Evolutionary conservation across 305 asterid species (phyloP).

Genomic region (Solanum hybrid): DNA sequence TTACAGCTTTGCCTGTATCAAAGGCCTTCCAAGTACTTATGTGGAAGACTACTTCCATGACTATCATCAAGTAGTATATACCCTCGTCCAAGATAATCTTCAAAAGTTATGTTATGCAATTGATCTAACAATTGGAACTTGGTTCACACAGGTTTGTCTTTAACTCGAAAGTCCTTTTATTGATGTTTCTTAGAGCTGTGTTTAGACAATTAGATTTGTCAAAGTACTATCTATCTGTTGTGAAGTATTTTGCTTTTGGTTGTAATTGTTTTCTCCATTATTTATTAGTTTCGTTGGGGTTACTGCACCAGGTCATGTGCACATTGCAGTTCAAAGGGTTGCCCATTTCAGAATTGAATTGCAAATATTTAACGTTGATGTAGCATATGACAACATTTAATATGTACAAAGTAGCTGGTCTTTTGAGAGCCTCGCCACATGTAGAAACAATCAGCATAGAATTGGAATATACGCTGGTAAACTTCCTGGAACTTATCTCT

Average conservation of each 20-base stretch:
- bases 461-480: background rate
- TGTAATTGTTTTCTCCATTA: background rate
- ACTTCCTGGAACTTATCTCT: background rate
- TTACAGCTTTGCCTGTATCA: background rate
- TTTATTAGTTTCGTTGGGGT: background rate
- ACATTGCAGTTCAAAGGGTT: background rate
- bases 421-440: background rate
- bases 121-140: background rate
- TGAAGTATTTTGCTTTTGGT: background rate
- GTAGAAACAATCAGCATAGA: background rate
- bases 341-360: background rate
- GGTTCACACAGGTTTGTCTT: background rate
- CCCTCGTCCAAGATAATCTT: background rate
- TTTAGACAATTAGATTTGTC: background rate
- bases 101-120: background rate
- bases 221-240: background rate
- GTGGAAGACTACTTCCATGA: background rate
- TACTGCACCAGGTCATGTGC: background rate
- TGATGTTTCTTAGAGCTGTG: background rate
- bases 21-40: background rate
- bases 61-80: background rate
- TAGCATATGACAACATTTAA: background rate
- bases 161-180: background rate
- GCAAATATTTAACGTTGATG: background rate
- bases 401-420: background rate